Base-by-base conservation (phyloP, 2,329 filamentous ascomycete species). In the Phialophora verrucosa region DNA sequence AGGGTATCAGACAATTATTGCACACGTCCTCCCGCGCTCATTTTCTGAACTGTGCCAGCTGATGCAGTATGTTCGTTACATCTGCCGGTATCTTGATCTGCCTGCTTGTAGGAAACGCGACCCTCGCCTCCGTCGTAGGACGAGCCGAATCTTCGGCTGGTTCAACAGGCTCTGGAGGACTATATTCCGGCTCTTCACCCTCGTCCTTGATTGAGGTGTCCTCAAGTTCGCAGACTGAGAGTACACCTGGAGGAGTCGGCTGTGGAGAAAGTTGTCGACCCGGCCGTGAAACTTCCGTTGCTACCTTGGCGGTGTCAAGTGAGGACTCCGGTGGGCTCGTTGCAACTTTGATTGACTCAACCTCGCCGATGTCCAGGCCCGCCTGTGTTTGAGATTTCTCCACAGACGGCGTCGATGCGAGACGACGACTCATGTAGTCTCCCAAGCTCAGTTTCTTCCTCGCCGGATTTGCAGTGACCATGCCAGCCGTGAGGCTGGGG, bases 361-460 rank as follows among this genome's bases (percentile, higher is more conserved):
- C 29, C 7, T 67, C 67, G 11, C 31, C 56, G 31, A 31, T 32
- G n/a, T 42, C 53, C 14, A 66, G 38, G 32, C 51, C 62, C 23
- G 70, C 69, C 55, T 76, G 76, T 2, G 70, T 60, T 49, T 76
- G 78, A n/a, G 73, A 63, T 66, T 80, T 82, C 63, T 82, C 80
- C 4, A 75, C 73, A 0, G 76, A 77, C 6, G 79, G 79, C 0
- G 79, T 79, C 11, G 69, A 68, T 14, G 75, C 73, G 51, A 79
- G 70, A 20, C 79, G 76, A 60, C 78, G 78, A 56, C 70, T 69
- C 62, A 82, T 76, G 68, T 84, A 84, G 69, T 84, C 82, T 53
- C 81, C 81, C 23, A 84, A 72, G 69, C 80, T 83, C 56, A 83
- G 75, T 68, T 83, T 83, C 73, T 83, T 84, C 73, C 83, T 83